Evolutionary conservation across 116 monocot species (phyloP), one percentile per base, ranked within the genome.

Genomic region (Thalassia testudinum): DNA sequence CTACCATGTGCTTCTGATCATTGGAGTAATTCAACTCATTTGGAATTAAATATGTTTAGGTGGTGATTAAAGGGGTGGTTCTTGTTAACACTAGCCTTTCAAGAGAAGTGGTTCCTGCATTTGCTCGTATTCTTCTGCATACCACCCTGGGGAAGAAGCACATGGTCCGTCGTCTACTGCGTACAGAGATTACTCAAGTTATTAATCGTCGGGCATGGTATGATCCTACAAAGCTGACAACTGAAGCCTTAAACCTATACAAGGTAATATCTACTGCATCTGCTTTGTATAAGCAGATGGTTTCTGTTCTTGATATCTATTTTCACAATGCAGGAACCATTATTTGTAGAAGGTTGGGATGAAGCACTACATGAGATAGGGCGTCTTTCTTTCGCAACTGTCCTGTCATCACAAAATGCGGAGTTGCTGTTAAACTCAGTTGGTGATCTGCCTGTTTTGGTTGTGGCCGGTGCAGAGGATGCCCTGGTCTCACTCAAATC

Each of bases 341-440:
- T 92, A 23, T 86, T 62, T 61, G 78, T 80, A 19, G 92, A 92
- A 50, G 87, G 92, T 17, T 92, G 92, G 92, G 92, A 92, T 61
- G 83, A 92, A 78, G 92, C 92, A 13, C 70, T 92, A 17, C 92
- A 86, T 69, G 92, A 92, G 70, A 83, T 92, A 20, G 92, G 92
- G 5, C 72, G 83, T 0, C 52, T 86, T 16, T 86, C 92, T 17
- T 83, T 72, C 63, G 68, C 76, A 27, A 82, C 72, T n/a, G 80
- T 92, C 17, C 75, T 92, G 20, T 80, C 92, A 26, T 52, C 77
- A 44, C 71, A 75, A 44, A 76, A 69, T 66, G 83, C 77, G 51
- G 64, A 75, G 25, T 55, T 60, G 25, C 66, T 92, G 56, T 57
- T 86, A 21, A 80, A 83, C 54, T 72, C 86, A 10, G 60, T 83